These are phyloP conservation scores for Moesziomyces sp. DNA, from an alignment of 1,284 basidiomycete genomes.

Conservation along the genomic window DNA sequence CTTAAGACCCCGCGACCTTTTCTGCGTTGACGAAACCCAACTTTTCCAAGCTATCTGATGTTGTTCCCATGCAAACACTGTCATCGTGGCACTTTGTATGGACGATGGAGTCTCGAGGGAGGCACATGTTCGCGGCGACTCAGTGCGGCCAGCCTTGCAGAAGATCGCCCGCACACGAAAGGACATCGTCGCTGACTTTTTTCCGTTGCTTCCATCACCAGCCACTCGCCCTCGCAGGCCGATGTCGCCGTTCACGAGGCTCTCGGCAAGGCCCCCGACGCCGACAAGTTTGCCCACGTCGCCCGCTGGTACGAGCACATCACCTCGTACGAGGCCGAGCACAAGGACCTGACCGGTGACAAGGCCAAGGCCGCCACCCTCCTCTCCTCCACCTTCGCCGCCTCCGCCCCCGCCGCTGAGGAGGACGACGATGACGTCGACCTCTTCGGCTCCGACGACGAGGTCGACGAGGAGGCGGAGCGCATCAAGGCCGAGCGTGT, in stretches of 20 bases:
- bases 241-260: constrained; percentile 92
- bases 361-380: constrained; percentile 62
- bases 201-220: constrained; percentile 66
- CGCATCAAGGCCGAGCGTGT: constrained; percentile 94
- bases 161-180: background rate
- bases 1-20: constrained; percentile 68
- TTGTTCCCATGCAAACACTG: constrained; percentile 11
- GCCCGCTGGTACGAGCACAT: constrained; percentile 85
- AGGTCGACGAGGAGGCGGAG: constrained; percentile 92
- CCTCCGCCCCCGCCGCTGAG: constrained; percentile 70
- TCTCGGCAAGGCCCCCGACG: constrained; percentile 74
- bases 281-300: constrained; percentile 77
- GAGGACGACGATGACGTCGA: constrained; percentile 94
- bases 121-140: background rate
- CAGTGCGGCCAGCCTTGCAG: background rate
- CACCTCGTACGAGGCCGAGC: constrained; percentile 63
- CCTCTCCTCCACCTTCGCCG: constrained; percentile 39
- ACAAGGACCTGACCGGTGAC: constrained; percentile 63
- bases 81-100: background rate
- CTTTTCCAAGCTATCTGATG: constrained; percentile 65
- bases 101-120: background rate
- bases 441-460: constrained; percentile 91
- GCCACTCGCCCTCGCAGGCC: constrained; percentile 93
- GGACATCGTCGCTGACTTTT: constrained; percentile 15
- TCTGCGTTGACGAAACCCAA: constrained; percentile 66